Conservation (phyloP, 116 monocot species). For the Posidonia oceanica region DNA sequence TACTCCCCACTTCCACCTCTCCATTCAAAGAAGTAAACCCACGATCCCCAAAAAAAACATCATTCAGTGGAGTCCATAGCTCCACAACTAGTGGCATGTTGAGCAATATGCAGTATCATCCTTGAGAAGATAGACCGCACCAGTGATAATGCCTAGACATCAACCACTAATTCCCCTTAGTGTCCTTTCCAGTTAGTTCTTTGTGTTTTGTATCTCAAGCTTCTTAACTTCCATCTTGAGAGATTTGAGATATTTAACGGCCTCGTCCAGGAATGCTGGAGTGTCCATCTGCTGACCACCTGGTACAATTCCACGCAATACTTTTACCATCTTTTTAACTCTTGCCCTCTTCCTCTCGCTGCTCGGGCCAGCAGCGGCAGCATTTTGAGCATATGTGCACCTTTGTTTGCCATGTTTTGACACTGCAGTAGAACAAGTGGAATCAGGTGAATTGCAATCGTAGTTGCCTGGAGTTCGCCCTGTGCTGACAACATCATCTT, state of each 20-base stretch:
- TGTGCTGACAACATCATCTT: slow-evolving; percentile 58
- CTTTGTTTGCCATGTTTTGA: slow-evolving; percentile 6
- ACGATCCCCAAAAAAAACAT: neutral
- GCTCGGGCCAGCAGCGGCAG: slow-evolving; percentile 5
- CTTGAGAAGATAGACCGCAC: neutral
- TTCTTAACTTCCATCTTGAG: slow-evolving; percentile 64
- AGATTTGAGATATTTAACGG: slow-evolving; percentile 71
- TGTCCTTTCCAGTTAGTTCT: neutral
- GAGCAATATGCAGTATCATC: neutral
- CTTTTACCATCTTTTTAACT: slow-evolving; percentile 53
- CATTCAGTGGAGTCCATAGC: no score
- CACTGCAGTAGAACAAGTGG: slow-evolving; percentile 6
- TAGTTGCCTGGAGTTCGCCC: slow-evolving; percentile 35
- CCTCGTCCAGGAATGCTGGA: slow-evolving; percentile 55
- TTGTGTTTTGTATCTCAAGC: slow-evolving; percentile 20
- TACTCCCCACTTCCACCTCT: neutral
- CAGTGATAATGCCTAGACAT: neutral
- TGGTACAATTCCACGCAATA: slow-evolving; percentile 54
- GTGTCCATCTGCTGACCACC: slow-evolving; percentile 61
- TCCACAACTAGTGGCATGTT: no score
- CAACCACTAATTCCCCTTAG: neutral
- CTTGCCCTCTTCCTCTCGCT: slow-evolving; percentile 26
- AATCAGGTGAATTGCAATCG: slow-evolving; percentile 21
- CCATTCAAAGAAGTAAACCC: neutral
- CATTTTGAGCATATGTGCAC: slow-evolving; percentile 3